Conservation (phyloP, 164 flowering plant genomes). For the Aristolochia contorta region DNA sequence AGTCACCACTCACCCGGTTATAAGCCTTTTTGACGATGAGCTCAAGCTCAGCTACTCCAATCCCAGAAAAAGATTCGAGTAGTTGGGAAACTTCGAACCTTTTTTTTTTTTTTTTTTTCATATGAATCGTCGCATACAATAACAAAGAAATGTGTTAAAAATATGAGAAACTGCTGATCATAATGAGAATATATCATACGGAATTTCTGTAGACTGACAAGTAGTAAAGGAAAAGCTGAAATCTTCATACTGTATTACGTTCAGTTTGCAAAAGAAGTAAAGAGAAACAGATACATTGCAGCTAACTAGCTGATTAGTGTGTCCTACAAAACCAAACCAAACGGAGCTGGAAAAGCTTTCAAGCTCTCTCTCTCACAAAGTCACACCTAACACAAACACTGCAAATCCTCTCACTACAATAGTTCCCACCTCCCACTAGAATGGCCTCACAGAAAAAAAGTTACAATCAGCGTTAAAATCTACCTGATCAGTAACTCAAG, state of each 20-base stretch:
- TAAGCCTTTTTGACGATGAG: neutral
- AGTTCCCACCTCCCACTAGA: neutral
- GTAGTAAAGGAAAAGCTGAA: neutral
- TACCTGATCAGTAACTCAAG: slow-evolving; percentile 1
- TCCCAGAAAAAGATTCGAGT: too few species aligned
- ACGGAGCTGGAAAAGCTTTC: slow-evolving; percentile 1
- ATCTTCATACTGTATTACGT: neutral
- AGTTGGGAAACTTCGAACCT: too few species aligned
- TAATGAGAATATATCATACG: neutral
- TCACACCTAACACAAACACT: neutral
- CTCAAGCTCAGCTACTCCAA: too few species aligned
- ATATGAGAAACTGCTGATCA: too few species aligned
- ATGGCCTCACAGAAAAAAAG: neutral
- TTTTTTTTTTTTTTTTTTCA: too few species aligned
- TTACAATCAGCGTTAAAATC: slow-evolving; percentile 2
- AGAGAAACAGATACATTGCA: neutral
- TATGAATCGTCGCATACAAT: too few species aligned
- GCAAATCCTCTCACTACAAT: neutral
- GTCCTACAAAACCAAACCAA: slow-evolving; percentile 2
- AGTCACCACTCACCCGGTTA: neutral
- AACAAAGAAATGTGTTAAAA: too few species aligned
- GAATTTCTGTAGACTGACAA: slow-evolving; percentile 1
- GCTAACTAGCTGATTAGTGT: slow-evolving; percentile 5
- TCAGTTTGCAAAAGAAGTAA: neutral
- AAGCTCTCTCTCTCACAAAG: neutral